These are phyloP conservation scores for Castanospermum australe DNA, from an alignment of 306 rosid genomes.

Conservation along the genomic window DNA sequence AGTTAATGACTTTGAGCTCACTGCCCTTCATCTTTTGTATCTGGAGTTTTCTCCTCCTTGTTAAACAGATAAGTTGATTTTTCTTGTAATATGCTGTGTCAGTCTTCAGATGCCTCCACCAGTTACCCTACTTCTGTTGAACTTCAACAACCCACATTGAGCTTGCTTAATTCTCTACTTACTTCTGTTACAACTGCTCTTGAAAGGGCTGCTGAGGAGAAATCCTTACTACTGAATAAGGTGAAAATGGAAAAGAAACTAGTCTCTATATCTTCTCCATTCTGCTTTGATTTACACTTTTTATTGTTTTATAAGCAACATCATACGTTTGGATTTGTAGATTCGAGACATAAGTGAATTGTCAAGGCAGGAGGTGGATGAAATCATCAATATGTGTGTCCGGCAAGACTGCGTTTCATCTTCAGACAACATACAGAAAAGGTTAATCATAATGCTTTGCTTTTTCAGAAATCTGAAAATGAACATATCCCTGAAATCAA, in stretches of 20 bases:
- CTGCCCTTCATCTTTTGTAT: conserved; percentile 5
- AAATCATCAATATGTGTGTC: conserved; percentile 68
- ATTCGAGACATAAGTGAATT: conserved; percentile 88
- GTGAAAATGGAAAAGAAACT: conserved; percentile 37
- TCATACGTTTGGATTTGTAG: conserved; percentile 37
- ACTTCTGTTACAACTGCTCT: conserved; percentile 63
- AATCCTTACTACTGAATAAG: conserved; percentile 71
- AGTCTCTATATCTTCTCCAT: background rate
- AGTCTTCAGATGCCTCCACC: conserved; percentile 56
- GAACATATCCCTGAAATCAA: background rate
- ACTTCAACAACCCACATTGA: conserved; percentile 75
- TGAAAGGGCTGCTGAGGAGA: conserved; percentile 90
- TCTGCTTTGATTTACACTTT: background rate
- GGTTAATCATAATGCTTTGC: conserved; percentile 36
- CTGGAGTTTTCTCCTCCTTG: background rate
- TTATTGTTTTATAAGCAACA: background rate
- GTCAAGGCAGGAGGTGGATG: conserved; percentile 94
- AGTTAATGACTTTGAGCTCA: background rate
- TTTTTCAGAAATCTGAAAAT: conserved; percentile 4
- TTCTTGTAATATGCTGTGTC: conserved; percentile 28
- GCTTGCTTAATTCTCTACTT: conserved; percentile 68
- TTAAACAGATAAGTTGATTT: background rate
- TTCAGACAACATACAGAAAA: conserved; percentile 84
- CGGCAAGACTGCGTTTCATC: conserved; percentile 57
- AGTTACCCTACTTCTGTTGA: conserved; percentile 54